Conservation (phyloP, 768 basidiomycete genomes). For the Crassisporium funariophilum region DNA sequence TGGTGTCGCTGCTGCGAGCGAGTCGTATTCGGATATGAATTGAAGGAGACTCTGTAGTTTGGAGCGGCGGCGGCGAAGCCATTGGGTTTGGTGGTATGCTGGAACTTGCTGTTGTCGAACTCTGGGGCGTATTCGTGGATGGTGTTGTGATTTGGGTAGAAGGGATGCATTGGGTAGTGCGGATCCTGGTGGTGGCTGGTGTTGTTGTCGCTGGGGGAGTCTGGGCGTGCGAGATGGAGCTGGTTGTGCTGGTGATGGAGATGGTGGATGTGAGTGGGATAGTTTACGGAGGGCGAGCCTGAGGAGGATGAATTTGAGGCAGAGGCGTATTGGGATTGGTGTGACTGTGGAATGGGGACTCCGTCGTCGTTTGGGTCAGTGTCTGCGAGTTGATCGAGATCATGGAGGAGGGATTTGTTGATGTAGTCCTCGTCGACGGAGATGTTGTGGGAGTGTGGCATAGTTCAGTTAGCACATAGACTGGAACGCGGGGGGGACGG, state of each 20-base stretch:
- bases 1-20: conserved; percentile 46
- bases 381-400: conserved; percentile 83
- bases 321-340: conserved; percentile 48
- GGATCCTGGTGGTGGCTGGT: conserved; percentile 23
- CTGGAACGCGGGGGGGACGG: conserved; percentile 26
- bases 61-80: conserved; percentile 28
- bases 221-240: conserved; percentile 4
- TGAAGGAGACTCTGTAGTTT: conserved; percentile 37
- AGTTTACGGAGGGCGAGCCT: conserved; percentile 52
- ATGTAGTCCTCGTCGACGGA: conserved; percentile 78
- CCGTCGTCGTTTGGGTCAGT: conserved; percentile 63
- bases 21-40: conserved; percentile 43
- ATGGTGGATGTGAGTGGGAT: conserved; percentile 49
- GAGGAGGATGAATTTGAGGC: conserved; percentile 54
- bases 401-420: conserved; percentile 82
- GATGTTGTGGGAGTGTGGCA: conserved; percentile 34
- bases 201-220: conserved; percentile 5
- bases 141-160: conserved; percentile 36
- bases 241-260: conserved; percentile 39
- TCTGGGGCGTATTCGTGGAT: conserved; percentile 44
- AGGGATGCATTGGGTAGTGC: conserved; percentile 6
- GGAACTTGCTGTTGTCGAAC: conserved; percentile 39
- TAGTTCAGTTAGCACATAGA: conserved; percentile 16
- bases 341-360: conserved; percentile 52
- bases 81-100: conserved; percentile 35